phyloP scores from a whole-genome alignment of 1,139 yeast genomes.

The Blastobotrys elegans region DNA sequence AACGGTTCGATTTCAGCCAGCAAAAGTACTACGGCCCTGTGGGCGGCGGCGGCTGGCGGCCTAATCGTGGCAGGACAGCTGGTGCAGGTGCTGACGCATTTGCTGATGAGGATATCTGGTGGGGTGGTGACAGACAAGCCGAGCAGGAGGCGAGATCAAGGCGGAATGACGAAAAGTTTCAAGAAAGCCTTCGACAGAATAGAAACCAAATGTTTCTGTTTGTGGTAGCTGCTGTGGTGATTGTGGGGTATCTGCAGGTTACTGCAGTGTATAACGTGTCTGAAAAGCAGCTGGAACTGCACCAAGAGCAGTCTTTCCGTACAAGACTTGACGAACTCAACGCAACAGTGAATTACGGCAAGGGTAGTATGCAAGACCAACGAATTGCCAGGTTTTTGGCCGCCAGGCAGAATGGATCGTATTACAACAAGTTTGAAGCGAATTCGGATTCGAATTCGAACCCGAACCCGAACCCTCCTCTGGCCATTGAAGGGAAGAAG shows the following conservation, averaged over 20 bases:
- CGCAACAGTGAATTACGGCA: constrained; percentile 26
- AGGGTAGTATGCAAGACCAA: constrained; percentile 27
- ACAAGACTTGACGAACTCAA: constrained; percentile 24
- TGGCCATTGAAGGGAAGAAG: constrained; percentile 2
- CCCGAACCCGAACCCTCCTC: neutral
- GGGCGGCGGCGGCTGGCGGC: neutral
- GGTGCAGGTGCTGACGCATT: constrained; percentile 6
- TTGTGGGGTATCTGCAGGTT: constrained; percentile 30
- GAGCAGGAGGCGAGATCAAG: constrained; percentile 6
- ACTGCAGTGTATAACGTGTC: constrained; percentile 24
- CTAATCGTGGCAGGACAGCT: neutral
- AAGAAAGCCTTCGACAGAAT: constrained; percentile 27
- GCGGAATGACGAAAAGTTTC: constrained; percentile 27
- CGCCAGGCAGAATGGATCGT: constrained; percentile 28
- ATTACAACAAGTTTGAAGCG: constrained; percentile 18
- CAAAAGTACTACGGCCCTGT: constrained; percentile 7
- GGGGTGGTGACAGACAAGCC: constrained; percentile 12
- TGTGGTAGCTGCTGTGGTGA: constrained; percentile 22
- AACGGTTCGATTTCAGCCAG: constrained; percentile 32
- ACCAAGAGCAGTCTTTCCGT: constrained; percentile 21
- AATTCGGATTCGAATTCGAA: no score
- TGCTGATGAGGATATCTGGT: constrained; percentile 20
- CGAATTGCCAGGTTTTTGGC: constrained; percentile 30
- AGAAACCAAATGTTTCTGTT: constrained; percentile 27
- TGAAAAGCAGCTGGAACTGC: constrained; percentile 20